Percentiles rank a stretch among this genome's conserved stretches.
Conservation (phyloP, 1,139 yeast species). For the Hemisphaericaspora xylanilytica region DNA sequence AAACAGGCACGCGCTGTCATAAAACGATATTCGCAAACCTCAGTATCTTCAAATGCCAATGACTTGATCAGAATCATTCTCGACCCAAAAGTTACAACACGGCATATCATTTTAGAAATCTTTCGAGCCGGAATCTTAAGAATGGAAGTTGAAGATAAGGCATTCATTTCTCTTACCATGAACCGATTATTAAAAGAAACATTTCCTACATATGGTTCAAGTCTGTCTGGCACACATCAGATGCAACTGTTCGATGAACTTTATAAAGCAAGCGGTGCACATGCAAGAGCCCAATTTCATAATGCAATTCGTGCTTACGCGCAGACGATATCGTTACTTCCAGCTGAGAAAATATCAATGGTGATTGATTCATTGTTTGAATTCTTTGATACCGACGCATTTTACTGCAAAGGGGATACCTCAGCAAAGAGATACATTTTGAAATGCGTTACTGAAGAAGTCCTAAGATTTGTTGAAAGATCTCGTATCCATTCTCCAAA, state of each 20-base stretch:
- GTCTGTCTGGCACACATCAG: neutral
- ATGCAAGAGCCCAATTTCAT: constrained; percentile 23
- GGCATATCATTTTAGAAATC: constrained; percentile 11
- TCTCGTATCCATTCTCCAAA: constrained; percentile 10
- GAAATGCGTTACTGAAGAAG: constrained; percentile 15
- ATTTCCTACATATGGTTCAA: constrained; percentile 1
- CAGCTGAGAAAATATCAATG: constrained; percentile 15
- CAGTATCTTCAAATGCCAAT: neutral
- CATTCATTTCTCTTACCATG: constrained; percentile 4
- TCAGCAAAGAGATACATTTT: constrained; percentile 8
- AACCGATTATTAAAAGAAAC: constrained; percentile 6
- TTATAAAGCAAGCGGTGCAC: neutral
- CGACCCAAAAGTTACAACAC: constrained; percentile 3
- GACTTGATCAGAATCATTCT: neutral
- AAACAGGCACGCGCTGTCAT: neutral
- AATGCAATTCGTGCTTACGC: constrained; percentile 28
- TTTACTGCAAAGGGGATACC: constrained; percentile 10
- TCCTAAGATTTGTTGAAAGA: constrained; percentile 20
- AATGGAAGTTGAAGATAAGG: constrained; percentile 7
- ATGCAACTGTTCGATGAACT: constrained; percentile 4
- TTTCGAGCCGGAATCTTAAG: constrained; percentile 11
- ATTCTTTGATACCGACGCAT: constrained; percentile 14
- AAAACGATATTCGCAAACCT: constrained; percentile 1
- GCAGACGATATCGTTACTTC: constrained; percentile 29
- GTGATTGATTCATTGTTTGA: constrained; percentile 17